A percentile compares a stretch with the other conserved stretches of the same genome.
These are phyloP conservation scores for Sporothrix pseudoabietina DNA, from an alignment of 2,329 filamentous ascomycete genomes.

Conservation along the genomic window DNA sequence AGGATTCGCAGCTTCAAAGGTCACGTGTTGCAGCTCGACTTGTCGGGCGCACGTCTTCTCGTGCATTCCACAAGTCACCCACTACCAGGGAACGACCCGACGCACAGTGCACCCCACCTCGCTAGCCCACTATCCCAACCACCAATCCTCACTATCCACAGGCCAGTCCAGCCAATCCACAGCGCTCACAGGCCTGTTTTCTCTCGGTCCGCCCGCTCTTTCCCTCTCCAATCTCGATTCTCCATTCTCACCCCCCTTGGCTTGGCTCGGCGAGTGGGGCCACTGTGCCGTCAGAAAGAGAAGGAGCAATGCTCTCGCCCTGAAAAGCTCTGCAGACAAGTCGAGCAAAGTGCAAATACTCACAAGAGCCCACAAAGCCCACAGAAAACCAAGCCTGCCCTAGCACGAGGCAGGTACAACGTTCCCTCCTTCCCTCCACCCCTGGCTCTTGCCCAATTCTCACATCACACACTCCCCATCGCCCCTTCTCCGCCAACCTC, in stretches of 20 bases:
- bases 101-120: conserved; percentile 7
- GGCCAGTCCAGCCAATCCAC: not conserved
- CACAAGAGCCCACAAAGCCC: not conserved
- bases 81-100: not conserved
- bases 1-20: not conserved
- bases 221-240: too few species aligned
- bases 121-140: not conserved
- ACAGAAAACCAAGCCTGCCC: not conserved
- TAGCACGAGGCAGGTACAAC: conserved; percentile 1
- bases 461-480: not conserved
- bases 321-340: not conserved
- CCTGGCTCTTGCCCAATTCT: not conserved
- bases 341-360: not conserved
- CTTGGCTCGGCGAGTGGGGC: not conserved
- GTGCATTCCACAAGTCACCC: conserved; percentile 23
- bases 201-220: conserved; percentile 13
- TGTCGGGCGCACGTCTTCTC: not conserved
- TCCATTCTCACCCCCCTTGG: conserved; percentile 11
- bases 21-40: conserved; percentile 24
- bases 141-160: not conserved
- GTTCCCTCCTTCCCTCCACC: not conserved
- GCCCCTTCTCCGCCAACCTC: conserved; percentile 23
- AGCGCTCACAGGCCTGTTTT: not conserved
- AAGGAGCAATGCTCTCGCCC: not conserved
- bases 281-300: not conserved